Evolutionary conservation across 2,329 filamentous ascomycete species (phyloP), one percentile per base, ranked within the genome.

Genomic region (Aspergillus sojae): DNA sequence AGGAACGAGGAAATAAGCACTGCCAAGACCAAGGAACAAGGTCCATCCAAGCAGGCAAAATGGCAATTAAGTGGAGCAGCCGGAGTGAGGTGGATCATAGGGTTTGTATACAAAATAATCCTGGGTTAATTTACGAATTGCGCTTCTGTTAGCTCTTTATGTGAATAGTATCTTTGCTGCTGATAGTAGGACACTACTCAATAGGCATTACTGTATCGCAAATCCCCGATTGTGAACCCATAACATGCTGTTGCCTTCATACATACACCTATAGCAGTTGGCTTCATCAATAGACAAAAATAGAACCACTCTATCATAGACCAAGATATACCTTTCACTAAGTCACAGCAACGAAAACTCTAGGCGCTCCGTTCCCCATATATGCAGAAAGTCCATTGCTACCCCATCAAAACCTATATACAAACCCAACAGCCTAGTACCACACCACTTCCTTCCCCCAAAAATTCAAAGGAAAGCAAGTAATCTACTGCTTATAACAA

Each of bases 401-500:
- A 34, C 34, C 34, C 12, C 12, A 36, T 14, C 12, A 14, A 19
- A 39, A 7, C 16, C 16, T 19, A 19, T 19, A 19, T 41, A 41
- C 16, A 52, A 52, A 21, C 23, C 48, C 5, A 30, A 30, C 23
- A 26, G 5, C 12, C 12, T 7, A 50, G 7, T 16, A 19, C 21
- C 5, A 23, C 12, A 50, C 21, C 5, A 23, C 12, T 11, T 21
- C 26, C 28, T 30, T 23, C 23, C 23, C 39, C 14, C 9, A 34
- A 3, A 3, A 5, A n/a, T 5, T 9, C 16, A n/a, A 10, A 19
- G 6, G 16, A 41, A n/a, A 19, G 16, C 19, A 41, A 41, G 39
- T 9, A n/a, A 12, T 53, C 10, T 57, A 61, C 55, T 56, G 32
- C 16, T 45, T 52, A 34, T 57, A 58, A 14, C 62, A 63, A 21